Base-by-base conservation (phyloP, 1,139 yeast genomes). In the Kodamaea suecica region DNA sequence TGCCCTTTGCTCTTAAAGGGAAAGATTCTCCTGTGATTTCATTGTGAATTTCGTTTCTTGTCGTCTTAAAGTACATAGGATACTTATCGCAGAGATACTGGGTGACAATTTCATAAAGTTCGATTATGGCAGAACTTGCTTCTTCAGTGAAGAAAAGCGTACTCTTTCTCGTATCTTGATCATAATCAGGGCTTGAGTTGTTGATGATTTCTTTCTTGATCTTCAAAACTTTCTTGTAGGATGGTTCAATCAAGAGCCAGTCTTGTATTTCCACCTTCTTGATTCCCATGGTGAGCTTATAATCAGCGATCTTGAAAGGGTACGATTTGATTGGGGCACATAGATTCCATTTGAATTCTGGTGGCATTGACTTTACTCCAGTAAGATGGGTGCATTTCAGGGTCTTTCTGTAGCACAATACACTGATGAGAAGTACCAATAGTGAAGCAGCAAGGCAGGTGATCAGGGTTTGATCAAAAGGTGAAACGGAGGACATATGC, bases 281-380 rank as follows among this genome's bases (percentile, higher is more conserved):
- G 36, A 84, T 71, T 0, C 84, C 90, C 85, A 84, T 78, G 4
- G 83, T 82, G 58, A 84, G 60, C 44, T 73, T 76, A 50, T 80
- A 82, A 26, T 63, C 67, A 3, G 80, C 82, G 35, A 75, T 71
- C 49, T 77, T 78, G 63, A 78, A 64, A 23, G 71, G 54, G 67
- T 74, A 32, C 61, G 69, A 38, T 61, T 57, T n/a, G 80, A 48
- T 37, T 2, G 57, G 86, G 37, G 61, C 53, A 4, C 61, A 57
- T 7, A 47, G 47, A 13, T 60, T 47, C 83, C 85, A 83, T 3
- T 61, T 48, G 47, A 76, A 76, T 27, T 52, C 53, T 0, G 53
- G 34, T 2, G 51, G 52, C 3, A 61, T 68, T 0, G 73, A 50
- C 12, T 29, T 26, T 11, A 45, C 34, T 19, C 21, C 21, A 19